These are phyloP conservation scores for Amaranthus tricolor DNA, from an alignment of 179 eudicot species.

Conservation along the genomic window DNA sequence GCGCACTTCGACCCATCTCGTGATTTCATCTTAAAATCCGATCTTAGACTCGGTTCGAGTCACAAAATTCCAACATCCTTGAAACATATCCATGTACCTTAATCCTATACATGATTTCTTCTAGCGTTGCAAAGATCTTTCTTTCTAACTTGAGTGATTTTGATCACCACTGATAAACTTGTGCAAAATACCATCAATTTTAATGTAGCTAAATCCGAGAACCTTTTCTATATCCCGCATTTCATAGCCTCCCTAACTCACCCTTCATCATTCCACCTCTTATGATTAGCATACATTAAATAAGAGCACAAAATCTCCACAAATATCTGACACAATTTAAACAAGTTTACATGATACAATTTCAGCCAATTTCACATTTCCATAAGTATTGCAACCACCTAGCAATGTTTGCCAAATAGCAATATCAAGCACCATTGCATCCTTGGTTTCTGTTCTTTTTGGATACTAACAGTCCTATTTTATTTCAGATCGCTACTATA, in stretches of 20 bases:
- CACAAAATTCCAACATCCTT: no score
- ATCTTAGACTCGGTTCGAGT: no score
- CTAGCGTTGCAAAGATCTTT: constrained; percentile 61
- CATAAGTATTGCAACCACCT: constrained; percentile 74
- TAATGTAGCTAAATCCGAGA: constrained; percentile 81
- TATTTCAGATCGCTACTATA: no score
- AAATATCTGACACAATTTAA: constrained; percentile 69
- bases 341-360: constrained; percentile 60
- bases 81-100: constrained; percentile 62
- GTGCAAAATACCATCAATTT: constrained; percentile 53
- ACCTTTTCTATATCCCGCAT: constrained; percentile 57
- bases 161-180: constrained; percentile 69
- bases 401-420: constrained; percentile 84
- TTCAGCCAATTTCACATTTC: constrained; percentile 69
- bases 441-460: no score
- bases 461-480: no score
- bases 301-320: constrained; percentile 70
- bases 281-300: constrained; percentile 66
- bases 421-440: constrained; percentile 53
- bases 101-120: constrained; percentile 56
- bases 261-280: constrained; percentile 76
- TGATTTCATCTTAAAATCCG: no score
- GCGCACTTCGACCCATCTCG: no score
- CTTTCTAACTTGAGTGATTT: constrained; percentile 45
- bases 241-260: constrained; percentile 70